Evolutionary conservation across 2,329 filamentous ascomycete genomes (phyloP).

Genomic region (Cytospora schulzeri): DNA sequence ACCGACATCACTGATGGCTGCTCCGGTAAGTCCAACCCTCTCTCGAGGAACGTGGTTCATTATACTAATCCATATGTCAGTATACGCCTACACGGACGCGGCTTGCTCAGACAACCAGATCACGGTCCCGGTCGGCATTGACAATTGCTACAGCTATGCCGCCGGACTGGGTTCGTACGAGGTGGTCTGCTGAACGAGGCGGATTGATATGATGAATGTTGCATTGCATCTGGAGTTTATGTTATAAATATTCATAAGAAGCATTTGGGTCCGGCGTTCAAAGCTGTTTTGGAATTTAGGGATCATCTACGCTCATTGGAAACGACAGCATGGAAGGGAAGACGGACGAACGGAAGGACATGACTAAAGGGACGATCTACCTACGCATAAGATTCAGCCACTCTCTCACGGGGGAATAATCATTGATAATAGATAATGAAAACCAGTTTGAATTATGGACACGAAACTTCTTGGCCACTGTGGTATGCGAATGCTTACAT

Average conservation of each 20-base stretch:
- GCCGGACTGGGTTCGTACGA: conserved; percentile 13
- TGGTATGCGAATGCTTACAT: not conserved
- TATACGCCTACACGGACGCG: conserved; percentile 10
- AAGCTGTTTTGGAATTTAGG: not conserved
- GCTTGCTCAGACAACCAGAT: not conserved
- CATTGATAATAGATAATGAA: not conserved
- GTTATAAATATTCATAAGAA: not conserved
- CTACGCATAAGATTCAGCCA: not conserved
- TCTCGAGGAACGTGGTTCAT: no score
- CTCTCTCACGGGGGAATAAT: not conserved
- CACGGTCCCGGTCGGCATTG: not conserved
- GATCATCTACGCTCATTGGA: conserved; percentile 2
- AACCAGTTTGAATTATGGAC: not conserved
- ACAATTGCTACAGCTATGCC: conserved; percentile 6
- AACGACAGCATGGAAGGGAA: not conserved
- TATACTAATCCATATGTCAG: conserved; percentile 6
- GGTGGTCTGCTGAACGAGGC: conserved; percentile 4
- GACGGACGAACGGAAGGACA: not conserved
- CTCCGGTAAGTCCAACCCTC: conserved; percentile 2
- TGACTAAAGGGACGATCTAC: not conserved
- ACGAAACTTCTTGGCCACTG: not conserved
- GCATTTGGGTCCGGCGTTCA: not conserved
- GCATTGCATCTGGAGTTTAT: not conserved
- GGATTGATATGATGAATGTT: not conserved
- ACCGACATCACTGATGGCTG: conserved; percentile 11